Evolutionary conservation across 2,329 filamentous ascomycete species (phyloP).

Genomic region (Didymella lethalis): DNA sequence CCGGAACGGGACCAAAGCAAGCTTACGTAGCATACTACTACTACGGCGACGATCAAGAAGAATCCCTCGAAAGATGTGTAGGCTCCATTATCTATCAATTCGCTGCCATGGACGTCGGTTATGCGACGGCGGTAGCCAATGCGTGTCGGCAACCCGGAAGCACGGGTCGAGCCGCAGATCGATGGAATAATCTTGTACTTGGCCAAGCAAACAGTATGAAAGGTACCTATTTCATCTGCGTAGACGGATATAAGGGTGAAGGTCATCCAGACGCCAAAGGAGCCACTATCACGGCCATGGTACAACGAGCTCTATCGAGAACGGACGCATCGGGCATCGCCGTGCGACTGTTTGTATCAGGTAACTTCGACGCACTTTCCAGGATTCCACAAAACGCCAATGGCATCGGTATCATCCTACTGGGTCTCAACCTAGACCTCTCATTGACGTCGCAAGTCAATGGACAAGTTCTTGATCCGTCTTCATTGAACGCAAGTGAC

Average conservation of each 20-base stretch:
- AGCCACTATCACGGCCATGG: background rate
- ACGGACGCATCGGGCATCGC: background rate
- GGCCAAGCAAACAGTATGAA: conserved; percentile 19
- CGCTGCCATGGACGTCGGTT: conserved; percentile 12
- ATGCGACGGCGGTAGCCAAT: conserved; percentile 22
- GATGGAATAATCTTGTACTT: conserved; percentile 7
- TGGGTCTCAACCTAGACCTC: background rate
- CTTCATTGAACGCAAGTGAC: conserved; percentile 1
- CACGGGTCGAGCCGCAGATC: background rate
- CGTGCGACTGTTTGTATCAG: conserved; percentile 2
- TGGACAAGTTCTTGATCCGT: too few relatives aligned
- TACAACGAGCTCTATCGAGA: background rate
- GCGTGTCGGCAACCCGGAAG: conserved; percentile 4
- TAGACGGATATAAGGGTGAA: conserved; percentile 19
- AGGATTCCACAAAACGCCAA: background rate
- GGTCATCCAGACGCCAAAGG: conserved; percentile 1
- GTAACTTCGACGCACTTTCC: background rate
- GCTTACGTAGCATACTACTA: conserved; percentile 27
- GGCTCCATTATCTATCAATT: conserved; percentile 29
- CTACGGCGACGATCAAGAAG: conserved; percentile 22
- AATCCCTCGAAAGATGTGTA: conserved; percentile 23
- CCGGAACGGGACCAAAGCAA: background rate
- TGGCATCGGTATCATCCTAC: background rate
- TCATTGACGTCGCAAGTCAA: too few relatives aligned
- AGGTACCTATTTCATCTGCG: conserved; percentile 26